Evolutionary conservation across 2,329 filamentous ascomycete species (phyloP), one percentile per base, ranked within the genome.

Genomic region (Fusarium kyushuense): DNA sequence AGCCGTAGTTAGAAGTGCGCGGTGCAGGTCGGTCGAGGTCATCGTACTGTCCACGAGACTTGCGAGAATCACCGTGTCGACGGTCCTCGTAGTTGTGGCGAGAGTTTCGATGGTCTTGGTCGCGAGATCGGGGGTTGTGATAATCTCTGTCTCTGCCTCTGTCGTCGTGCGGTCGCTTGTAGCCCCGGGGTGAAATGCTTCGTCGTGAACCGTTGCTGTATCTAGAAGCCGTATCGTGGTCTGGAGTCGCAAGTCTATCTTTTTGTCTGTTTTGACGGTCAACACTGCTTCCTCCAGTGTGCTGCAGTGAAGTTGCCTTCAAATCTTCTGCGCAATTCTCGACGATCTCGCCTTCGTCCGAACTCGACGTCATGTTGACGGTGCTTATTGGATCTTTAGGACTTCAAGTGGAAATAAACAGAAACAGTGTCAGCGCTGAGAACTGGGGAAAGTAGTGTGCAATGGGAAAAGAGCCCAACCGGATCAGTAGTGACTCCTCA

Each of bases 241-340:
- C 85, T 72, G 87, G 87, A 67, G 87, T 88, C 76, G 87, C 86
- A 73, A 82, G 77, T 84, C 84, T 87, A 79, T 81, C 84, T 81
- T 86, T 88, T 82, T 82, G 86, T 94, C 93, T 97, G 92, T 91
- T 87, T 86, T 86, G 89, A 88, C 91, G 92, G 93, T 97, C 92
- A 97, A 97, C 90, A 88, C 87, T 89, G 88, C 84, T 90, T 90
- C 89, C 87, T 87, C 90, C 88, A 86, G 87, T 82, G 81, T 86
- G 86, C 86, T 86, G 84, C 86, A 90, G 88, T 90, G 91, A 90
- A 92, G 91, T 92, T 96, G 93, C 92, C 93, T 96, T 96, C 80
- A 81, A 82, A 75, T 83, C 78, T 77, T 79, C 78, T 85, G 84
- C 86, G 81, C 86, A 85, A 82, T 87, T 87, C 82, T 94, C 92